These are phyloP conservation scores for Penicillium pancosmium DNA, from an alignment of 495 filamentous ascomycete genomes.

Conservation along the genomic window DNA sequence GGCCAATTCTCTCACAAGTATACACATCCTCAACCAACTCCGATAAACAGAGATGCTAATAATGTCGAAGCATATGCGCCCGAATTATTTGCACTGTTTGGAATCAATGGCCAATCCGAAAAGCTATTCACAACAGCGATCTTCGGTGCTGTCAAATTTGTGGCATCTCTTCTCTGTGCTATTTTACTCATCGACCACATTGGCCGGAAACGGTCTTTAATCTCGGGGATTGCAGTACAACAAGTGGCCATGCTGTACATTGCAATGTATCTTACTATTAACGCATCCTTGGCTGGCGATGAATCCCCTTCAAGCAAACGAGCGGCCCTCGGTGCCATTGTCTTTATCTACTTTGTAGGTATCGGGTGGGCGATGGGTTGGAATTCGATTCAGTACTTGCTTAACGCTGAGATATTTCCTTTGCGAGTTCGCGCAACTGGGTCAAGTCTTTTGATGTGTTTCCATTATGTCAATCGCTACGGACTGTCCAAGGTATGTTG, in stretches of 20 bases:
- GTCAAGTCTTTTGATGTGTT: conserved; percentile 31
- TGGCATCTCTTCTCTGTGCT: conserved; percentile 59
- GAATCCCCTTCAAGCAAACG: conserved; percentile 11
- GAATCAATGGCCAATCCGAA: conserved; percentile 57
- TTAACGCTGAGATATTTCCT: conserved; percentile 69
- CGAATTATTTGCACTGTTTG: conserved; percentile 61
- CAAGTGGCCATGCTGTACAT: conserved; percentile 62
- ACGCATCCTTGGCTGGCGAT: conserved; percentile 17
- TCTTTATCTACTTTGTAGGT: conserved; percentile 58
- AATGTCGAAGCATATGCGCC: conserved; percentile 57
- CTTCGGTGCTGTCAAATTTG: conserved; percentile 65
- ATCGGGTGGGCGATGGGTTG: conserved; percentile 67
- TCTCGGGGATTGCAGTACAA: conserved; percentile 58
- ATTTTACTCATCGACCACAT: conserved; percentile 66
- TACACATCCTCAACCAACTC: not conserved
- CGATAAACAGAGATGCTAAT: not conserved
- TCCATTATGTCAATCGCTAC: conserved; percentile 67
- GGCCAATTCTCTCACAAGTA: conserved; percentile 52
- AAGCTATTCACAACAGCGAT: conserved; percentile 63
- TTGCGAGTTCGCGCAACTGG: conserved; percentile 34
- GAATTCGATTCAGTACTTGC: conserved; percentile 68
- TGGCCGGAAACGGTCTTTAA: conserved; percentile 61
- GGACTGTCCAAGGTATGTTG: conserved; percentile 41
- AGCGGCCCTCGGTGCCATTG: conserved; percentile 50
- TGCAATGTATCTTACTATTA: conserved; percentile 56